Base-by-base conservation (phyloP, 192 early-diverging fungal species). In the Coemansia erecta region DNA sequence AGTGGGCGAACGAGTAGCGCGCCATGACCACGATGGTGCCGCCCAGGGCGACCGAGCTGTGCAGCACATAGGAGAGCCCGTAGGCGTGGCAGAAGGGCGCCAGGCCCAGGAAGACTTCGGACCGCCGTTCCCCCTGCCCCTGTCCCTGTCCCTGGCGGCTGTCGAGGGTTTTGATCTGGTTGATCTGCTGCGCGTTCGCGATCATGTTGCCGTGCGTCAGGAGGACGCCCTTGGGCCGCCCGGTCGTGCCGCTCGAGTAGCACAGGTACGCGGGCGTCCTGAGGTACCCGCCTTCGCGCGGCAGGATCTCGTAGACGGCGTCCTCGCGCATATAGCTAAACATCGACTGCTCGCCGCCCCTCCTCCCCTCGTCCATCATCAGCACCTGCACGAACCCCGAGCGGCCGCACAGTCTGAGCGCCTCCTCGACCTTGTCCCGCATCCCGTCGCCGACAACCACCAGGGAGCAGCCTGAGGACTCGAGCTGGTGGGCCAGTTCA, bases 401-500 rank as follows among this genome's bases (percentile, higher is more conserved):
- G 37, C 69, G 72, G 12, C 37, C 24, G 26, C 37, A 33, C 1
- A 63, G 57, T 13, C 40, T 8, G 28, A 72, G 33, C 3, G 70
- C 77, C 41, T 61, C 15, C 17, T 13, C 37, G 1, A 62, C 77
- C 2, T 60, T 66, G 50, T 64, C 53, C 46, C 58, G 45, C 49
- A 76, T 21, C 0, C 62, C 69, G 18, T 72, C 75, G 33, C 75
- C 76, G 17, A 85, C 88, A 14, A 96, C 70, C 23, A 94, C 72
- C 11, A 70, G 72, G 31, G 75, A 83, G 58, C 91, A 90, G 18
- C 77, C 72, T 4, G 87, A 85, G 55, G 92, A 87, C 2, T 73
- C 53, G 42, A 97, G 72, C 68, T 96, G 94, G 59, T 90, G 84
- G 2, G 86, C 83, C 6, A 94, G 80, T 55, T 98, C 95, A 31